Conservation (phyloP, 106 monocot genomes). For the Ottelia alismoides region DNA sequence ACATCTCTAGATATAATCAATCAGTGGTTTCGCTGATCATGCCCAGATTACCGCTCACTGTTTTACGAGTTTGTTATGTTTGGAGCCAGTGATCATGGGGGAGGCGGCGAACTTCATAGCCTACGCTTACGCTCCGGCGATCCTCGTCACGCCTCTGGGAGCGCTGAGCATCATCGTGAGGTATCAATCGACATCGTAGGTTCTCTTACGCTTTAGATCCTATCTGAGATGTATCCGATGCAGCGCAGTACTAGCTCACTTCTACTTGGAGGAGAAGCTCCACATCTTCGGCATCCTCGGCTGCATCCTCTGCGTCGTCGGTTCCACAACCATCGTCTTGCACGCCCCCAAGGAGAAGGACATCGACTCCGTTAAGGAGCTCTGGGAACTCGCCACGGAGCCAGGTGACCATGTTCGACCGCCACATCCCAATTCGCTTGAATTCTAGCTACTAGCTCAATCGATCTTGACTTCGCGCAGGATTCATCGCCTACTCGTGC, state of each 20-base stretch:
- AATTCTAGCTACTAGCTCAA: too few species aligned
- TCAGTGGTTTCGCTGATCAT: too few species aligned
- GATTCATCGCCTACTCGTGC: conserved; percentile 12
- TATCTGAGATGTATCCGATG: conserved; percentile 2
- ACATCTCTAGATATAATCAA: too few species aligned
- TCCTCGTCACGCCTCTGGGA: conserved; percentile 22
- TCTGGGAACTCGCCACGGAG: conserved; percentile 20
- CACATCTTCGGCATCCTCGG: conserved; percentile 19
- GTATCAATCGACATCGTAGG: too few species aligned
- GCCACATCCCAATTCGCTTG: too few species aligned
- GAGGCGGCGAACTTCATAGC: conserved; percentile 22
- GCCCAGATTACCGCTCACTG: too few species aligned
- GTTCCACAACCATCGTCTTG: conserved; percentile 18
- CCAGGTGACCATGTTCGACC: conserved; percentile 11
- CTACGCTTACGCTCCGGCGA: conserved; percentile 20
- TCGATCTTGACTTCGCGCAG: conserved; percentile 3
- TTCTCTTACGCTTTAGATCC: too few species aligned
- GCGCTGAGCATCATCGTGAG: conserved; percentile 23
- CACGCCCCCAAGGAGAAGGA: conserved; percentile 19
- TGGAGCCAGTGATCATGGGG: conserved; percentile 25
- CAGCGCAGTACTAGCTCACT: conserved; percentile 23
- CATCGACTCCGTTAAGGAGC: conserved; percentile 16
- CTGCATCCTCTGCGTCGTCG: conserved; percentile 20
- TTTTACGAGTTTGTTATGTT: too few species aligned
- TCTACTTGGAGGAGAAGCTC: conserved; percentile 16